Percentiles rank a stretch among this genome's conserved stretches.
Evolutionary conservation across 108 stramenopile genomes (phyloP).

Genomic region (Fragilaria radians): DNA sequence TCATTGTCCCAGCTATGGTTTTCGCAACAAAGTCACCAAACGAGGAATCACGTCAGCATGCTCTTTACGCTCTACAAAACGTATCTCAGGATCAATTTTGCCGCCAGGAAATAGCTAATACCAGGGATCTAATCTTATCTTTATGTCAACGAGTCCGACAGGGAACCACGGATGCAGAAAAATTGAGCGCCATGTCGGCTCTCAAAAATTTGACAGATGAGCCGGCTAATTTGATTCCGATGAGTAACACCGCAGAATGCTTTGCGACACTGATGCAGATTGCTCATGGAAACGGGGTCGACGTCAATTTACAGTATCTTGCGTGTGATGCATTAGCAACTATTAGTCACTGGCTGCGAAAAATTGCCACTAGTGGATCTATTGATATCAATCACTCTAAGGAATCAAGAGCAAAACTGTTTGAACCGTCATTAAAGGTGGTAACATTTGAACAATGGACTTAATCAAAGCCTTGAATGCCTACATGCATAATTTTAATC

Average conservation of each 20-base stretch:
- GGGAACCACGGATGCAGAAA: conserved; percentile 27
- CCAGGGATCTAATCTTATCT: conserved; percentile 36
- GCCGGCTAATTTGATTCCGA: conserved; percentile 80
- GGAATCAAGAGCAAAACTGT: conserved; percentile 13
- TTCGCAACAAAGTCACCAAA: conserved; percentile 45
- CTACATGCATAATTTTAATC: not conserved
- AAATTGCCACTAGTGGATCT: conserved; percentile 48
- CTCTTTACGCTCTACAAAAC: conserved; percentile 71
- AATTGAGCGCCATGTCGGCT: conserved; percentile 53
- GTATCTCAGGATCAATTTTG: conserved; percentile 68
- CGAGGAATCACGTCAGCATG: conserved; percentile 44
- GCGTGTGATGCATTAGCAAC: conserved; percentile 82
- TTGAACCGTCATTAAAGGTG: conserved; percentile 38
- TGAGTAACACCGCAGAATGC: conserved; percentile 73
- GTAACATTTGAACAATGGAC: conserved; percentile 39
- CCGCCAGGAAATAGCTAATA: conserved; percentile 56
- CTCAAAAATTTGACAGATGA: conserved; percentile 77
- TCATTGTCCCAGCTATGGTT: conserved; percentile 54
- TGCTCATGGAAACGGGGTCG: conserved; percentile 39
- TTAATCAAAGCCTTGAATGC: conserved; percentile 7
- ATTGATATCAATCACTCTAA: conserved; percentile 15
- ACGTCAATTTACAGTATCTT: conserved; percentile 47
- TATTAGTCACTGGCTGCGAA: conserved; percentile 73
- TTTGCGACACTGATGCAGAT: conserved; percentile 67
- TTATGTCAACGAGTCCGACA: conserved; percentile 36